A percentile compares a stretch with the other conserved stretches of the same genome.
These are phyloP conservation scores for Penicillium ucsense DNA, from an alignment of 495 filamentous ascomycete genomes.

Conservation along the genomic window DNA sequence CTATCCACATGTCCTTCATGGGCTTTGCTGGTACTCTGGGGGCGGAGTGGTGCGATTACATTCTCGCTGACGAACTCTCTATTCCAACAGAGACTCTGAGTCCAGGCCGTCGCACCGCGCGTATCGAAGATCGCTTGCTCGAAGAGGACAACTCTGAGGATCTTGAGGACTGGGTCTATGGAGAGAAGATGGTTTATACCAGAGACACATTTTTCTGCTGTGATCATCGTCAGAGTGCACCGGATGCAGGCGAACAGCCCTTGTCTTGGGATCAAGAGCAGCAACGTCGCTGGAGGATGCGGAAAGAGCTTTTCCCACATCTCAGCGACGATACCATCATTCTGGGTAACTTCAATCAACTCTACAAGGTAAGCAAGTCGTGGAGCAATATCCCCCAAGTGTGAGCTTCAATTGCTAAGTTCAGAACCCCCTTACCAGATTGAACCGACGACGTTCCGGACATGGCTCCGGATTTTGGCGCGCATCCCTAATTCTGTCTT, in stretches of 20 bases:
- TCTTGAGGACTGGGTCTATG: slow-evolving; percentile 78
- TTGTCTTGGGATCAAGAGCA: slow-evolving; percentile 83
- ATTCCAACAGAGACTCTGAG: slow-evolving; percentile 76
- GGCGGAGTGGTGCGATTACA: slow-evolving; percentile 98
- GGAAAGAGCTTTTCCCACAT: slow-evolving; percentile 84
- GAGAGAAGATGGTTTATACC: slow-evolving; percentile 91
- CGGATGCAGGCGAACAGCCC: slow-evolving; percentile 52
- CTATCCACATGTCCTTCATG: slow-evolving; percentile 99
- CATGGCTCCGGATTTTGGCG: slow-evolving; percentile 91
- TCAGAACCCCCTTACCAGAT: slow-evolving; percentile 48
- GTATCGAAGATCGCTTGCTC: slow-evolving; percentile 57
- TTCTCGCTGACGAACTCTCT: slow-evolving; percentile 81
- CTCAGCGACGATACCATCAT: slow-evolving; percentile 81
- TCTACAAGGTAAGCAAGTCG: slow-evolving; percentile 74
- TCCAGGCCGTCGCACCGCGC: slow-evolving; percentile 63
- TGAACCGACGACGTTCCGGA: slow-evolving; percentile 92
- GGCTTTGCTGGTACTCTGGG: slow-evolving; percentile 94
- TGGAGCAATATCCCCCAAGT: neutral
- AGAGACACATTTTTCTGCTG: slow-evolving; percentile 98
- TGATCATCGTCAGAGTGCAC: slow-evolving; percentile 89
- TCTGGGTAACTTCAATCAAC: slow-evolving; percentile 95
- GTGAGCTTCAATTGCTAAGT: neutral
- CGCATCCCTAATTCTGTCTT: slow-evolving; percentile 78
- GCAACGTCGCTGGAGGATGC: slow-evolving; percentile 78
- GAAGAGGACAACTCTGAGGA: slow-evolving; percentile 60